Conservation (phyloP, 345 rosid genomes). For the Eucalyptus leucophloia region DNA sequence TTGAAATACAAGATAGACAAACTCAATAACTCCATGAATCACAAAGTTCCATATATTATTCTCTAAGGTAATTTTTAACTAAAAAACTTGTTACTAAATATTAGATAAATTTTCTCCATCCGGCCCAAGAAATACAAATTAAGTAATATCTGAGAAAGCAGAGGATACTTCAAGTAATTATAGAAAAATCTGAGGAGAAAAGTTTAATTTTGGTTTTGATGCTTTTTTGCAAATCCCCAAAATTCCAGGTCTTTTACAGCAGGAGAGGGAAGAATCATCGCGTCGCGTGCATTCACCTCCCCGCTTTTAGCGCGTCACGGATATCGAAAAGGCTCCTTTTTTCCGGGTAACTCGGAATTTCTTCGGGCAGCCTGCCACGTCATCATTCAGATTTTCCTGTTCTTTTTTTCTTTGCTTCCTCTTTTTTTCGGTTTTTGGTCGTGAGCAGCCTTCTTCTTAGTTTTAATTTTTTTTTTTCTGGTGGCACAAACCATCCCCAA, state of each 20-base stretch:
- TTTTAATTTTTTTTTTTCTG: neutral
- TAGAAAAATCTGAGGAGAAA: neutral
- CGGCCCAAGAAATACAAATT: neutral
- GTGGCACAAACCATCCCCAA: neutral
- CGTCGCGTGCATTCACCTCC: neutral
- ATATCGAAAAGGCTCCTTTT: neutral
- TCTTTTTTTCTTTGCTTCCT: too few species aligned
- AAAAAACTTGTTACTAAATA: too few species aligned
- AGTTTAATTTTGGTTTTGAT: neutral
- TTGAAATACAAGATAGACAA: neutral
- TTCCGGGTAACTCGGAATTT: neutral
- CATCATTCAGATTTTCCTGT: neutral
- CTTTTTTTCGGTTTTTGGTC: neutral
- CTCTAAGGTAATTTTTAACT: fast-evolving
- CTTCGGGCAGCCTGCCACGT: neutral
- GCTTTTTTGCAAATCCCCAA: neutral
- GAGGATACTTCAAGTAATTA: neutral
- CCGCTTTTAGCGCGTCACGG: neutral
- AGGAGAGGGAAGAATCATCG: neutral
- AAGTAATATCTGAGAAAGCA: neutral
- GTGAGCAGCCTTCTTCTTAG: neutral
- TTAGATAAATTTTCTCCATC: neutral
- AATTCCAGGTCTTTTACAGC: neutral
- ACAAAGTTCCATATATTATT: neutral
- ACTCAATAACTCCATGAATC: fast-evolving